phyloP scores from a whole-genome alignment of 208 protist genomes.

The Leishmania amazonensis region DNA sequence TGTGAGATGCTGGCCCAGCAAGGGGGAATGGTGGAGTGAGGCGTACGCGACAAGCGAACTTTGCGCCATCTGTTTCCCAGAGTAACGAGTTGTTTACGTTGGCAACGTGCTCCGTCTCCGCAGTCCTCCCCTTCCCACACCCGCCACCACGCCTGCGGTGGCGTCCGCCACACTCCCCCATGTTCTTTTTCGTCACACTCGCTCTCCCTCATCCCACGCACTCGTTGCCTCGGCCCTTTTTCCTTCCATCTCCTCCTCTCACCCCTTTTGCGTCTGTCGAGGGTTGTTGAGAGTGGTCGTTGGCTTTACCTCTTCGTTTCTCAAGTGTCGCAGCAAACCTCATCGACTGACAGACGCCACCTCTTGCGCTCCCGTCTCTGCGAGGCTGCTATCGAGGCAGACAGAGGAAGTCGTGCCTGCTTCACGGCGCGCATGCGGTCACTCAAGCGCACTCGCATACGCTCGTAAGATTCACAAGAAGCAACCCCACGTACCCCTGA shows the following conservation, averaged over 20 bases:
- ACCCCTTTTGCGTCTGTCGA: background rate
- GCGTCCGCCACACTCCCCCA: background rate
- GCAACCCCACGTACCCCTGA: background rate
- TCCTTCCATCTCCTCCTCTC: background rate
- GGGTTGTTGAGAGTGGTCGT: background rate
- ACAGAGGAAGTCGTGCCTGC: background rate
- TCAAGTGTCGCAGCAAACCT: background rate
- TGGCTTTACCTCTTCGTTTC: background rate
- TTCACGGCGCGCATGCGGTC: background rate
- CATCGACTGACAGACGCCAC: background rate
- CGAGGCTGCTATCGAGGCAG: background rate
- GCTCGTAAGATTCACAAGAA: background rate
- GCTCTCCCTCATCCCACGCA: background rate
- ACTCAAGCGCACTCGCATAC: background rate
- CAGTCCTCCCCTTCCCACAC: background rate
- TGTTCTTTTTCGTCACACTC: slow-evolving; percentile 12
- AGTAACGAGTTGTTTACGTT: background rate
- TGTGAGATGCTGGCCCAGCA: background rate
- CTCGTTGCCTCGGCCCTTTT: background rate
- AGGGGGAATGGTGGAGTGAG: background rate
- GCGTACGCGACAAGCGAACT: background rate
- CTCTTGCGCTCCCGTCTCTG: background rate
- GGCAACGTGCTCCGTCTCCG: background rate
- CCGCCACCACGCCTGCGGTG: background rate
- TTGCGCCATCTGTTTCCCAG: background rate